phyloP scores from a whole-genome alignment of 805 yeast species.

The Spathaspora passalidarum region DNA sequence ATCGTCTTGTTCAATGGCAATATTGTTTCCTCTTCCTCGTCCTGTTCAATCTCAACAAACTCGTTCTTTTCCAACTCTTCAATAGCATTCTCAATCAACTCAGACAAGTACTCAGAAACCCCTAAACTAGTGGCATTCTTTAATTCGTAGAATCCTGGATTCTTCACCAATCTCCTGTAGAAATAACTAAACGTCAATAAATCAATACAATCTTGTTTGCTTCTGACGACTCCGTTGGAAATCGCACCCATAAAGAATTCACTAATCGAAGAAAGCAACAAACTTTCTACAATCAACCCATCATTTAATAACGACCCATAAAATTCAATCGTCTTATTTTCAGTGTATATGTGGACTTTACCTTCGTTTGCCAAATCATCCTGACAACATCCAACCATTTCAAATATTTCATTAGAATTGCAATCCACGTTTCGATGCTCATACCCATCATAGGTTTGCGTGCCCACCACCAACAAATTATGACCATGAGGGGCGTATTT shows the following conservation, averaged over 20 bases:
- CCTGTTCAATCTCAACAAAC: conserved; percentile 56
- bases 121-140: conserved; percentile 61
- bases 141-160: conserved; percentile 89
- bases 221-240: conserved; percentile 56
- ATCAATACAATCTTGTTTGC: conserved; percentile 84
- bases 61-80: conserved; percentile 59
- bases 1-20: conserved; percentile 66
- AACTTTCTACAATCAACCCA: conserved; percentile 83
- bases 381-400: conserved; percentile 57
- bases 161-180: conserved; percentile 73
- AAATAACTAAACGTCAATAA: conserved; percentile 85
- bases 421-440: conserved; percentile 73
- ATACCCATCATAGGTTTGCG: conserved; percentile 66
- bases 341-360: conserved; percentile 53
- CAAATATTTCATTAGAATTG: conserved; percentile 58
- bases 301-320: conserved; percentile 70
- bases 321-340: conserved; percentile 51
- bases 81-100: conserved; percentile 69
- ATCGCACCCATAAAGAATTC: conserved; percentile 76
- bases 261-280: conserved; percentile 51
- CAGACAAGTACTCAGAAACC: conserved; percentile 79
- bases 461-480: conserved; percentile 63
- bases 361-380: conserved; percentile 22
- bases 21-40: conserved; percentile 38
- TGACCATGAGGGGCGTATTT: conserved; percentile 49